Evolutionary conservation across 2,329 filamentous ascomycete genomes (phyloP).

Genomic region (Diaporthe eres): DNA sequence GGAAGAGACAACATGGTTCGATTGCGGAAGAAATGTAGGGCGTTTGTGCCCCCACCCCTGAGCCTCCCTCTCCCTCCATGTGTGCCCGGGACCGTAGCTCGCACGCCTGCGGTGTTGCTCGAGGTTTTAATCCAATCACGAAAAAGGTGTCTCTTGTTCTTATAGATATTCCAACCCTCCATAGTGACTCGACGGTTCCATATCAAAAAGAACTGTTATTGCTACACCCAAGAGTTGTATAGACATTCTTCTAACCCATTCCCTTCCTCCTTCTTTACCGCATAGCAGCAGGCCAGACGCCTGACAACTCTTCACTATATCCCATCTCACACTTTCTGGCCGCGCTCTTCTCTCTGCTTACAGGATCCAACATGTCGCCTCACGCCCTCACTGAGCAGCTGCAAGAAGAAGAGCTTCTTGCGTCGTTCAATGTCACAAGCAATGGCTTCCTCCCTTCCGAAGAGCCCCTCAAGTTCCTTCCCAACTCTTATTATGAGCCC

Average conservation of each 20-base stretch:
- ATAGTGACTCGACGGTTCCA: background rate
- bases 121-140: background rate
- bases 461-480: slow-evolving; percentile 74
- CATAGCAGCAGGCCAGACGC: background rate
- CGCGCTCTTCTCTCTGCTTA: background rate
- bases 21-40: slow-evolving; percentile 17
- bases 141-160: background rate
- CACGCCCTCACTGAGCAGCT: slow-evolving; percentile 53
- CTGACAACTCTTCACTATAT: background rate
- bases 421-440: slow-evolving; percentile 57
- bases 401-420: slow-evolving; percentile 46
- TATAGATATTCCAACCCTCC: background rate
- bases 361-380: slow-evolving; percentile 55
- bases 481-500: slow-evolving; percentile 80
- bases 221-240: background rate
- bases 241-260: background rate
- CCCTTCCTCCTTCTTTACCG: background rate
- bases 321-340: background rate
- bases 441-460: slow-evolving; percentile 85
- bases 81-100: background rate
- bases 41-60: background rate
- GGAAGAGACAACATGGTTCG: slow-evolving; percentile 21
- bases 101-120: background rate
- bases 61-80: background rate
- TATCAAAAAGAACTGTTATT: background rate